These are phyloP conservation scores for Calamus simplicifolius DNA, from an alignment of 176 grass and related monocot genomes.

Conservation along the genomic window DNA sequence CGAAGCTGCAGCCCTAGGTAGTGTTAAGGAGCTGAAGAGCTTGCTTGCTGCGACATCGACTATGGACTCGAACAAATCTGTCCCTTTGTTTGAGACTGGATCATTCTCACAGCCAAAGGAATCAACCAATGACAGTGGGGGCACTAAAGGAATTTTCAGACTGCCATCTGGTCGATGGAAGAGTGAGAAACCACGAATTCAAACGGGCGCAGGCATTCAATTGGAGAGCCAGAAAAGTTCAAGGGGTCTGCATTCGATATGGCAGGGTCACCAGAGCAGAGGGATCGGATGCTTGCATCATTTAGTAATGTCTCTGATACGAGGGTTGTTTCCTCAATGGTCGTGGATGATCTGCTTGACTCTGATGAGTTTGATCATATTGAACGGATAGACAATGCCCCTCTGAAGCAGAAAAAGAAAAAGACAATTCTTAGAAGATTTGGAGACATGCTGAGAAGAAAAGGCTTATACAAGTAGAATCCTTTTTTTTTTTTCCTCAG, in stretches of 20 bases:
- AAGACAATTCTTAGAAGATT: constrained; percentile 55
- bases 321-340: constrained; percentile 32
- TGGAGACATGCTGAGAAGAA: constrained; percentile 60
- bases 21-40: constrained; percentile 57
- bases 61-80: constrained; percentile 29
- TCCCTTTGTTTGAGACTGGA: not conserved
- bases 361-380: constrained; percentile 63
- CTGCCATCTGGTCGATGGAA: constrained; percentile 22
- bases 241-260: constrained; percentile 32
- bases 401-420: constrained; percentile 45
- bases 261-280: constrained; percentile 21
- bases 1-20: constrained; percentile 56
- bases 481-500: constrained; percentile 9
- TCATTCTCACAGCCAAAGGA: constrained; percentile 9
- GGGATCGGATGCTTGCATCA: constrained; percentile 54
- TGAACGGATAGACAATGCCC: constrained; percentile 25
- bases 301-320: constrained; percentile 68
- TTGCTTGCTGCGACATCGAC: constrained; percentile 66
- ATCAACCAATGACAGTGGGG: constrained; percentile 18
- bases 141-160: constrained; percentile 19
- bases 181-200: constrained; percentile 19
- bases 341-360: constrained; percentile 27
- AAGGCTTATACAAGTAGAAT: constrained; percentile 43
- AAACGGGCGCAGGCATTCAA: constrained; percentile 41
- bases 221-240: constrained; percentile 57